These are phyloP conservation scores for Stachybotrys chlorohalonatus DNA, from an alignment of 2,329 filamentous ascomycete genomes.

Conservation along the genomic window DNA sequence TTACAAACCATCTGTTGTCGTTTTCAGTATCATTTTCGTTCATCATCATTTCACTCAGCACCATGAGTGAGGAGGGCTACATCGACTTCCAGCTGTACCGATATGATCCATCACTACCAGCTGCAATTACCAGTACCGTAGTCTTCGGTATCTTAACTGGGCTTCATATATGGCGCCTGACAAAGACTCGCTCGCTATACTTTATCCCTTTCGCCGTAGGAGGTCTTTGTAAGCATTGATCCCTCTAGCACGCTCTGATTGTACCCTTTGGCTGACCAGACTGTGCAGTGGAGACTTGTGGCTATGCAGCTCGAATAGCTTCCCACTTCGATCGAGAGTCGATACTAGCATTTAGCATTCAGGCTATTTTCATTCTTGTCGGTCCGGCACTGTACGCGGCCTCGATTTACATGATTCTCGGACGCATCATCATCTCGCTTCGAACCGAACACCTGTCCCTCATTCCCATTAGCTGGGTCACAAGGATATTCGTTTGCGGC, in stretches of 20 bases:
- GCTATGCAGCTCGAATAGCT: constrained; percentile 18
- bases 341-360: constrained; percentile 13
- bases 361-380: constrained; percentile 33
- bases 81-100: constrained; percentile 4
- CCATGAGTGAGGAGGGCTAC: neutral
- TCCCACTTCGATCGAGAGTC: constrained; percentile 1
- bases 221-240: constrained; percentile 32
- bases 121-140: constrained; percentile 19
- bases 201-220: constrained; percentile 39
- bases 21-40: too few species aligned
- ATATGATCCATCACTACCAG: constrained; percentile 32
- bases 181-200: constrained; percentile 37
- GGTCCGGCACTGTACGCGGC: constrained; percentile 39
- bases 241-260: neutral
- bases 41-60: too few species aligned
- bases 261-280: neutral
- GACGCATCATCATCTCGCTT: constrained; percentile 30
- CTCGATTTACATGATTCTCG: constrained; percentile 41
- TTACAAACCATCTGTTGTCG: too few species aligned
- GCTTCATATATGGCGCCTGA: constrained; percentile 32
- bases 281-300: constrained; percentile 32
- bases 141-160: constrained; percentile 35
- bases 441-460: constrained; percentile 23
- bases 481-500: constrained; percentile 44
- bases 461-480: constrained; percentile 31